Evolutionary conservation across 1,284 basidiomycete genomes (phyloP), one percentile per base, ranked within the genome.

Genomic region (Lentinula novae-zelandiae): DNA sequence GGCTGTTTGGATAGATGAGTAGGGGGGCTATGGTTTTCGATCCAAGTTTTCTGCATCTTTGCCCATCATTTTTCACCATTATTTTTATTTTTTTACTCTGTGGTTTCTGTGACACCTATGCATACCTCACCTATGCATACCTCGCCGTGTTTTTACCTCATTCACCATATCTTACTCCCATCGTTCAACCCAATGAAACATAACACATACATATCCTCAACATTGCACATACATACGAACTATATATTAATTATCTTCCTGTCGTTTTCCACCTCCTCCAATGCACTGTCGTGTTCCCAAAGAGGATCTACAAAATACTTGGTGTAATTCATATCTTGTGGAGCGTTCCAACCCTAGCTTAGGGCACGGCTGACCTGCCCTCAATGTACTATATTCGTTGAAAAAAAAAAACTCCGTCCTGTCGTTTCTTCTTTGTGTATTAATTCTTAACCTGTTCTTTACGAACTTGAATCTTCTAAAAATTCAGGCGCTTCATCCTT

Each of bases 241-340:
- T 46, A 46, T 22, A 20, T 46, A 17, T 48, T 50, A 17, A 61
- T 56, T 61, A 57, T 61, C 56, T 56, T 51, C 52, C 53, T 60
- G 27, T 27, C 27, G 27, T 27, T 27, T 4, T 27, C 27, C 27
- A 27, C 27, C 27, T 27, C 27, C 27, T 4, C 27, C 27, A 27
- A 27, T 27, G 27, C 27, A 27, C 27, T 0, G 27, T 27, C 27
- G 27, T 27, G 2, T 27, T 27, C 2, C 3, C 2, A 27, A 27
- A 27, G 27, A 27, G 27, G 27, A 27, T 27, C 27, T 27, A 27
- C 27, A 27, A 27, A 27, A 27, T 3, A 27, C 27, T 4, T 27
- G 2, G 27, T 4, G 2, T 22, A 22, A 22, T 22, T 22, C 3
- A 51, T 38, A 33, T 39, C 39, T 33, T 60, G 58, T 38, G 15